Base-by-base conservation (phyloP, 495 filamentous ascomycete genomes). In the Hypoxylon crocopeplum region DNA sequence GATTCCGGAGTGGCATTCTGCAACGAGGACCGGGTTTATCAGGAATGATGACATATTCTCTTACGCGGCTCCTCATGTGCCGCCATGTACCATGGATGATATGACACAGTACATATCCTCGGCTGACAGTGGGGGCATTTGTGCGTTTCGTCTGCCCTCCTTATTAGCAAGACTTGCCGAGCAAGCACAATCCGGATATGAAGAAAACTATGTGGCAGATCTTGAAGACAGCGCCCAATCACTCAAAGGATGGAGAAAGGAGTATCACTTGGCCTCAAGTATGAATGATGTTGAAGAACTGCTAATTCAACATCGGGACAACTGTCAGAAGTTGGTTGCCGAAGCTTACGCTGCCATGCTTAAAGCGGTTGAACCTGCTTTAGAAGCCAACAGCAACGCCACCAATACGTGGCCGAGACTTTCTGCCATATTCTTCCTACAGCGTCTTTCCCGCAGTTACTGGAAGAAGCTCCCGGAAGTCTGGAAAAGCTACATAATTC, bases 361-460 rank as follows among this genome's bases (percentile, higher is more conserved):
- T 17, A 24, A 42, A 19, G 38, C 56, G 19, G 16, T 45, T 25
- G n/a, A 15, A 15, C n/a, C 15, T 38, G 10, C 6, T 2, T 41
- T 37, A 20, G 22, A 32, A 15, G 13, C 33, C 7, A 13, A 38
- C 5, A 38, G 13, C 13, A 38, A 3, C 13, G 3, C 5, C 15
- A 17, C 25, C 45, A 49, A 10, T 51, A 61, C n/a, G 32, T 59
- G 59, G 29, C 73, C 73, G 2, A 39, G 73, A 25, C 12, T 74
- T 3, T 76, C 71, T 11, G 66, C 71, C 5, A 39, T 44, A 13
- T 77, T 72, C 46, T 69, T 80, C 27, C 64, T 74, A 0, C 55
- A 68, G 37, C 76, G 67, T 1, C 69, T 80, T 8, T 51, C 65
- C 17, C 59, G 47, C 7, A 16, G 38, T 7, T 65, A 62, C 1